phyloP scores from a whole-genome alignment of 1,284 basidiomycete species.

The Trichosporon sp. region DNA sequence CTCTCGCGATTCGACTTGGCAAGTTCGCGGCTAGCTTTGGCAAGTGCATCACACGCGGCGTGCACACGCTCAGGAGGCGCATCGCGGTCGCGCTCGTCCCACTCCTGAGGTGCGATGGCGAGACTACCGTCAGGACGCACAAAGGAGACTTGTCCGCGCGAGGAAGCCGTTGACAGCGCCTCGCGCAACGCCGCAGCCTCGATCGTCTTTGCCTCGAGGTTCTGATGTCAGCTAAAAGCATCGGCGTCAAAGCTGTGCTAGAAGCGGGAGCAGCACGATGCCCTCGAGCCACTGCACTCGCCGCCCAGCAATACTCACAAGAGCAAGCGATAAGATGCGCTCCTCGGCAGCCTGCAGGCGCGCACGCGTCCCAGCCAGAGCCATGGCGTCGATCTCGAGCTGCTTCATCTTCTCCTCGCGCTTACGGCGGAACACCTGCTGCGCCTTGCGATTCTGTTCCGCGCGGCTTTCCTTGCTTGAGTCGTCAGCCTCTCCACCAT shows the following conservation, averaged over 20 bases:
- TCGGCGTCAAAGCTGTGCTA: neutral
- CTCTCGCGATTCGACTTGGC: neutral
- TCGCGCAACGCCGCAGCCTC: constrained; percentile 27
- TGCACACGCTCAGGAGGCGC: constrained; percentile 6
- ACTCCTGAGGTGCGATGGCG: constrained; percentile 14
- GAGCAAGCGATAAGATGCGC: constrained; percentile 24
- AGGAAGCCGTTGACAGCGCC: constrained; percentile 18
- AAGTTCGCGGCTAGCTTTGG: constrained; percentile 16
- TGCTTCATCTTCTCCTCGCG: constrained; percentile 46
- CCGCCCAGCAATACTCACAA: constrained; percentile 23
- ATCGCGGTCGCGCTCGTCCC: constrained; percentile 11
- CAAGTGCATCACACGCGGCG: constrained; percentile 20
- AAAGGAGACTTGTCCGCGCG: constrained; percentile 12
- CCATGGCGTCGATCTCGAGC: constrained; percentile 34
- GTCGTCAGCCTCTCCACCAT: neutral
- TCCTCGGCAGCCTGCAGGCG: constrained; percentile 28
- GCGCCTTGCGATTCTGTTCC: constrained; percentile 46
- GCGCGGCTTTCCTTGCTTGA: constrained; percentile 30
- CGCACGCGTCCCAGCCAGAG: constrained; percentile 23
- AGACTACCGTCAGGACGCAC: constrained; percentile 21
- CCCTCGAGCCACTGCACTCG: neutral
- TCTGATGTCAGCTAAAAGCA: constrained; percentile 12
- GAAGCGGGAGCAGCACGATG: neutral
- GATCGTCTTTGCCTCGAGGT: constrained; percentile 27
- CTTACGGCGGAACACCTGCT: constrained; percentile 42